These are phyloP conservation scores for Nigrograna mackinnonii DNA, from an alignment of 2,329 filamentous ascomycete genomes.

Conservation along the genomic window DNA sequence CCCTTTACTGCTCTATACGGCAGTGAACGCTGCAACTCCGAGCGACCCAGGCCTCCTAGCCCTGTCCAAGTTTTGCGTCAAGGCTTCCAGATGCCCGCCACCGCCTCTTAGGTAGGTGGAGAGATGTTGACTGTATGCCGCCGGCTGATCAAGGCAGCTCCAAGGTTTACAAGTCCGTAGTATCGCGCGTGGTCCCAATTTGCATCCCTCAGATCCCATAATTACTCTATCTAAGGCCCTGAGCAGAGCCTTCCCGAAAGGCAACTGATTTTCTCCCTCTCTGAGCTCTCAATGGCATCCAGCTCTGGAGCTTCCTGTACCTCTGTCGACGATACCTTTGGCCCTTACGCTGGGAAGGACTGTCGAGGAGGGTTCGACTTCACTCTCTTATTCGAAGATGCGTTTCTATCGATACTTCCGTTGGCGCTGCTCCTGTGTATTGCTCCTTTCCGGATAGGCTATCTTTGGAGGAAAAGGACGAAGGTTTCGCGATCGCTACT, in stretches of 20 bases:
- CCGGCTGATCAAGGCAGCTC: constrained; percentile 20
- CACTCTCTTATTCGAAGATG: constrained; percentile 40
- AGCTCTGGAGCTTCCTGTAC: constrained; percentile 18
- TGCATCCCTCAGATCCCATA: constrained; percentile 18
- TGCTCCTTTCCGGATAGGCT: constrained; percentile 29
- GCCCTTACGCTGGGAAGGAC: constrained; percentile 29
- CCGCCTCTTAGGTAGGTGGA: constrained; percentile 22
- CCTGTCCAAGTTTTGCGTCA: constrained; percentile 14
- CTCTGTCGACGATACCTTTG: constrained; percentile 33
- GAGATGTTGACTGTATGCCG: constrained; percentile 17
- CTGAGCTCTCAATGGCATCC: constrained; percentile 22
- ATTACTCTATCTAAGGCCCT: constrained; percentile 22
- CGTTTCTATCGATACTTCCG: constrained; percentile 36
- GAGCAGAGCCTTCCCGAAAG: constrained; percentile 17
- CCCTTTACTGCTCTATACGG: constrained; percentile 1
- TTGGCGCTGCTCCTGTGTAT: constrained; percentile 30
- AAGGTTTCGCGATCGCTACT: constrained; percentile 27
- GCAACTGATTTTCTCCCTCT: constrained; percentile 21
- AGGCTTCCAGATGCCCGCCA: constrained; percentile 11
- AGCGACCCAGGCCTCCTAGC: too few relatives aligned
- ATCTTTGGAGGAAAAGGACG: constrained; percentile 25
- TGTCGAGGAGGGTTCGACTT: constrained; percentile 44
- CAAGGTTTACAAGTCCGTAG: constrained; percentile 13
- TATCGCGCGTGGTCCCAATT: constrained; percentile 12
- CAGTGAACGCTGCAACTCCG: too few relatives aligned